Evolutionary conservation across 345 rosid species (phyloP).

Genomic region (Eucalyptus guilfoylei): DNA sequence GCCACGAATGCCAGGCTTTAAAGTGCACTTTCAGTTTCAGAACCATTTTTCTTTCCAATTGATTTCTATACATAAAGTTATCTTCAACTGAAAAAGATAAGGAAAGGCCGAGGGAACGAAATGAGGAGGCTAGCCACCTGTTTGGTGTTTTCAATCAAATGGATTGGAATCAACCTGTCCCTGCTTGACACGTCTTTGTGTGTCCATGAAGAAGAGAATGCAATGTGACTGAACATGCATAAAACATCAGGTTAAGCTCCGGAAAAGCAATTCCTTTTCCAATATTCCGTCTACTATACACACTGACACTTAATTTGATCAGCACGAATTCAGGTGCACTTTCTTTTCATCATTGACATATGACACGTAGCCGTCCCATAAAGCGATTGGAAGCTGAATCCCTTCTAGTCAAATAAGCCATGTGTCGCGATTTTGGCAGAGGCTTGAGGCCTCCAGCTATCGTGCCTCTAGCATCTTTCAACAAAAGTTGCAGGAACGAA

Average conservation of each 20-base stretch:
- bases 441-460: neutral
- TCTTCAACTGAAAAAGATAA: neutral
- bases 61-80: neutral
- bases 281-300: neutral
- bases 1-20: neutral
- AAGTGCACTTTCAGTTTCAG: neutral
- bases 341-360: neutral
- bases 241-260: neutral
- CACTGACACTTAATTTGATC: neutral
- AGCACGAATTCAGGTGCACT: neutral
- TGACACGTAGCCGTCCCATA: neutral
- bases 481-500: neutral
- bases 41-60: neutral
- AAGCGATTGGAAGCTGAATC: neutral
- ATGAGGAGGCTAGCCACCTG: neutral
- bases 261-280: neutral
- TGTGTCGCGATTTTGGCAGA: neutral
- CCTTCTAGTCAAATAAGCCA: neutral
- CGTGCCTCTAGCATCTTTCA: neutral
- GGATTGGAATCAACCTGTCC: neutral
- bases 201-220: neutral
- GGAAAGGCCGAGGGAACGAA: neutral
- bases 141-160: neutral
- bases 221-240: neutral
- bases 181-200: neutral